These are phyloP conservation scores for Anthostomella pinea DNA, from an alignment of 2,329 filamentous ascomycete genomes.

Conservation along the genomic window DNA sequence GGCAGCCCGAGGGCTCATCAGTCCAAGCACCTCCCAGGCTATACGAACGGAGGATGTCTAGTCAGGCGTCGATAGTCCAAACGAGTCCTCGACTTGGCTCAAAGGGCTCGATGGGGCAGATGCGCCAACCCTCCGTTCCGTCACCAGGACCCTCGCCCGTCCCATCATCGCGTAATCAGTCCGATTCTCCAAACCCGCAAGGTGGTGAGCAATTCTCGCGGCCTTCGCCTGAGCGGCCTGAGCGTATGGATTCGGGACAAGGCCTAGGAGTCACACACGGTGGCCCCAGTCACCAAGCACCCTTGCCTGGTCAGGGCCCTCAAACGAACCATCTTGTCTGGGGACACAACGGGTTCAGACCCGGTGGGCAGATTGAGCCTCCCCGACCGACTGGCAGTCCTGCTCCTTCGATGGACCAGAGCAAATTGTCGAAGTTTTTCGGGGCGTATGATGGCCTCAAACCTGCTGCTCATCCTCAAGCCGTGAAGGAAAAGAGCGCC, in stretches of 20 bases:
- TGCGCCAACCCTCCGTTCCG: constrained; percentile 26
- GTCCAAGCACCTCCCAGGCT: constrained; percentile 12
- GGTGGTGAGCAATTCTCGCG: constrained; percentile 9
- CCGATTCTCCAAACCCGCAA: constrained; percentile 12
- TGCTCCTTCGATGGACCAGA: constrained; percentile 19
- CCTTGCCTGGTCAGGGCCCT: constrained; percentile 4
- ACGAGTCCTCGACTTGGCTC: constrained; percentile 19
- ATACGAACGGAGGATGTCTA: constrained; percentile 19
- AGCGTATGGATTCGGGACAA: constrained; percentile 10
- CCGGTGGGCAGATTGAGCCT: constrained; percentile 6
- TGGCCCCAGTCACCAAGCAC: constrained; percentile 7
- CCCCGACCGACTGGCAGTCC: constrained; percentile 20
- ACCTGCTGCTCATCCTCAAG: constrained; percentile 13
- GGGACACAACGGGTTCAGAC: constrained; percentile 17
- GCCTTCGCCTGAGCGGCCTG: constrained; percentile 14
- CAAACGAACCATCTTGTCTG: constrained; percentile 13
- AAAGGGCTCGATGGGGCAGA: constrained; percentile 16
- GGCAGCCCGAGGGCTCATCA: constrained; percentile 8
- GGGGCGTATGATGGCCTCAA: constrained; percentile 21
- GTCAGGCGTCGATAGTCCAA: constrained; percentile 20
- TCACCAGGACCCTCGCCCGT: constrained; percentile 25
- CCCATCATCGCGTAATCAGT: constrained; percentile 19
- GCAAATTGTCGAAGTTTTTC: constrained; percentile 28
- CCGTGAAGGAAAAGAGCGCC: constrained; percentile 28
- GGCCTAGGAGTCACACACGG: constrained; percentile 13